Conservation (phyloP, 1,139 yeast genomes). For the Pichia sp. region DNA sequence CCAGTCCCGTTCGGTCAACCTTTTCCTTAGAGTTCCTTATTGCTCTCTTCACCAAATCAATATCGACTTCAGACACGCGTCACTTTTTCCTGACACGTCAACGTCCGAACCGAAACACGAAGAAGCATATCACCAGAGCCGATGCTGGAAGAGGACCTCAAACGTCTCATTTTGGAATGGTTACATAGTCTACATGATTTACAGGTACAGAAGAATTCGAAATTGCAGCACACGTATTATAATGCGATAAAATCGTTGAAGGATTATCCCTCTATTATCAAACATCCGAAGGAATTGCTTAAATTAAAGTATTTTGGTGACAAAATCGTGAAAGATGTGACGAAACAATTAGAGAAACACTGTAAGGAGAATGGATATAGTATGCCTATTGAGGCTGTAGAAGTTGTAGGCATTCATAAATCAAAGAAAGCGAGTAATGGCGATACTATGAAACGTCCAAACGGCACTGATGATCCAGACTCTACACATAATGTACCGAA, state of each 20-base stretch:
- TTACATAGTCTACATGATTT: conserved; percentile 39
- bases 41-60: no score
- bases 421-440: neutral
- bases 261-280: conserved; percentile 33
- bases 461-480: neutral
- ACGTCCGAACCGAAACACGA: no score
- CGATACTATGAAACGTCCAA: neutral
- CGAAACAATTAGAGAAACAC: conserved; percentile 33
- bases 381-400: neutral
- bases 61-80: no score
- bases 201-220: conserved; percentile 34
- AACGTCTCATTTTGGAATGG: conserved; percentile 41
- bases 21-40: no score
- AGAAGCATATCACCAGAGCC: no score
- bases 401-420: neutral
- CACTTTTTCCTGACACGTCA: no score
- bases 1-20: no score
- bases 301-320: conserved; percentile 54
- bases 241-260: conserved; percentile 41
- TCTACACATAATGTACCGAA: neutral
- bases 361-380: conserved; percentile 32
- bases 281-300: conserved; percentile 42
- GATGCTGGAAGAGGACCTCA: conserved; percentile 24
- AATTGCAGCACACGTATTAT: conserved; percentile 37
- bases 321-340: conserved; percentile 44